Base-by-base conservation (phyloP, 2,329 filamentous ascomycete species). In the Stenocarpella maydis region DNA sequence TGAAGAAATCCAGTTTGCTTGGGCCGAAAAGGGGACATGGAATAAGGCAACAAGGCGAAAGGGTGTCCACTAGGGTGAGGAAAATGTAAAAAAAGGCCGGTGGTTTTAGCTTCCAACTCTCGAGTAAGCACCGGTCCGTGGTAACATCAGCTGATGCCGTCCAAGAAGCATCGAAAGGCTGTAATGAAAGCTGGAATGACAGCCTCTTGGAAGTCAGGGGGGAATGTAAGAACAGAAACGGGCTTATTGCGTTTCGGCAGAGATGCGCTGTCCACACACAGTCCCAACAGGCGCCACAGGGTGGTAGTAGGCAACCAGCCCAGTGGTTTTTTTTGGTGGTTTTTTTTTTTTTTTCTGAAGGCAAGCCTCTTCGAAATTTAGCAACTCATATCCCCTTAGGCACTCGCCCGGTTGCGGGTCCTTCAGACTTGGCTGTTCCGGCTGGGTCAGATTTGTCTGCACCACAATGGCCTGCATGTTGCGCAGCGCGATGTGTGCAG, bases 61-160 rank as follows among this genome's bases (percentile, higher is more conserved):
- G 26, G 15, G 19, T 41, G n/a, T 34, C n/a, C 24, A 14, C 31
- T 34, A 9, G 31, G 4, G 31, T 34, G 9, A 34, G 17, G 12
- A n/a, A 19, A n/a, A 45, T 31, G 28, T 63, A n/a, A 28, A 63
- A 49, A 63, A 61, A 47, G n/a, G 28, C 17, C 43, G 58, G 41
- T 24, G 41, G 58, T 49, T 63, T 63, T 43, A 49, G 58, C 55
- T 37, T 21, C 19, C 12, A 37, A 37, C 31, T 34, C 9, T 4
- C 34, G 34, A 37, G 41, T 45, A 31, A 47, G 58, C 58, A 49
- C 14, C n/a, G 41, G 55, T 21, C 24, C 43, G 28, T 19, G 28
- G 43, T 49, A 21, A 24, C 26, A 49, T 49, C 58, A 63, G 58
- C 58, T 49, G 58, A 19, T n/a, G 43, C 43, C 9, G 43, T 63